phyloP scores from a whole-genome alignment of 306 rosid species.

The Trichosanthes truncata region DNA sequence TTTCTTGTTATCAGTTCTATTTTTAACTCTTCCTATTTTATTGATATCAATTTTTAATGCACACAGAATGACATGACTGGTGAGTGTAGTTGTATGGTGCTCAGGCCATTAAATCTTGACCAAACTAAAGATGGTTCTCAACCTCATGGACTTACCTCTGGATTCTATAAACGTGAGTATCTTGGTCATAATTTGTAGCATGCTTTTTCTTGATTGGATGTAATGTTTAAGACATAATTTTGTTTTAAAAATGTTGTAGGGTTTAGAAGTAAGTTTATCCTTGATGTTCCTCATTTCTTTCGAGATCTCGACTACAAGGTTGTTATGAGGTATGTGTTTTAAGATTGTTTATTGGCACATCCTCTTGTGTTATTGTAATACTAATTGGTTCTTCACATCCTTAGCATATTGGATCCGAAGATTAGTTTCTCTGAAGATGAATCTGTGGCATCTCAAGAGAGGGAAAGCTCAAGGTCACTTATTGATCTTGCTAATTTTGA shows the following conservation, averaged over 20 bases:
- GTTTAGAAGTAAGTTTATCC: background rate
- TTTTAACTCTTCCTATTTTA: background rate
- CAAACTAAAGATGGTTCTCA: background rate
- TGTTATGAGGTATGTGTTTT: background rate
- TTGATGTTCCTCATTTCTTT: background rate
- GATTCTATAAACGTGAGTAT: background rate
- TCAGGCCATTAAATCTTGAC: background rate
- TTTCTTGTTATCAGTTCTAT: background rate
- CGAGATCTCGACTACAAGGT: background rate
- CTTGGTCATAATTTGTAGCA: background rate
- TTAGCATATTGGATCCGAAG: background rate
- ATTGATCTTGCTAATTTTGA: background rate
- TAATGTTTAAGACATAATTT: background rate
- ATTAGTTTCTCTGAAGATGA: background rate
- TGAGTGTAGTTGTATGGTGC: conserved; percentile 1
- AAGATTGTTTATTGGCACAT: background rate
- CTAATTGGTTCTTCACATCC: background rate
- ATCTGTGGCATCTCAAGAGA: background rate
- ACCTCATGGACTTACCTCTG: background rate
- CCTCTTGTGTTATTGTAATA: background rate
- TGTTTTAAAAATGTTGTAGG: background rate
- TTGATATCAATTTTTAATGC: background rate
- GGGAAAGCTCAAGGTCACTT: background rate
- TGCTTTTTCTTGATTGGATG: background rate
- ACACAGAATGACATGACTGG: background rate